Evolutionary conservation across 2,329 filamentous ascomycete genomes (phyloP).

Genomic region (Lasiodiplodia sp.): DNA sequence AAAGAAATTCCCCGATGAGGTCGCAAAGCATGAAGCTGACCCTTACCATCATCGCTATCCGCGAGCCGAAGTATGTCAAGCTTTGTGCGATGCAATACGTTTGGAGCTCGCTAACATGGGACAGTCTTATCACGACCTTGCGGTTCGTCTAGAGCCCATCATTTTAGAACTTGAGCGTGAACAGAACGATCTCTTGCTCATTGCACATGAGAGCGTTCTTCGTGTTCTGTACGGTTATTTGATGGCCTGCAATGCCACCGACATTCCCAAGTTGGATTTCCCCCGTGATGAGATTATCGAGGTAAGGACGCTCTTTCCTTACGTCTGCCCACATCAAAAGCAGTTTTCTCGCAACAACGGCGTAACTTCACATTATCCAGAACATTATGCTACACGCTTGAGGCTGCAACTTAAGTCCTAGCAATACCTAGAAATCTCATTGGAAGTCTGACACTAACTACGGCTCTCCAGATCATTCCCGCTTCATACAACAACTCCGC

Average conservation of each 20-base stretch:
- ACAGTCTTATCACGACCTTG: constrained; percentile 96
- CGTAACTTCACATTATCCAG: neutral
- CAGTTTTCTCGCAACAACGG: neutral
- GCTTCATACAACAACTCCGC: constrained; percentile 97
- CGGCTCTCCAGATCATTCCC: constrained; percentile 75
- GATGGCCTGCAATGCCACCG: constrained; percentile 96
- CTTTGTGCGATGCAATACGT: constrained; percentile 28
- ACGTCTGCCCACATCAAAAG: neutral
- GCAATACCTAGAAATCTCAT: neutral
- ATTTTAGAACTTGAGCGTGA: constrained; percentile 97
- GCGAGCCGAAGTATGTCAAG: constrained; percentile 76
- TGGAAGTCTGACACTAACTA: neutral
- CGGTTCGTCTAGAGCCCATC: constrained; percentile 96
- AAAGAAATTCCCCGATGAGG: constrained; percentile 85
- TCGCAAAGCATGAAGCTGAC: constrained; percentile 89
- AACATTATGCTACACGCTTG: neutral
- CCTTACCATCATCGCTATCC: constrained; percentile 98
- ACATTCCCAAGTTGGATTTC: constrained; percentile 92
- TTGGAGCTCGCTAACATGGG: neutral
- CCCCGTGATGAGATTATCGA: constrained; percentile 98
- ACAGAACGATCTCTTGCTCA: constrained; percentile 96
- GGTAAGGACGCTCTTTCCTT: constrained; percentile 50
- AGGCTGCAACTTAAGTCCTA: neutral
- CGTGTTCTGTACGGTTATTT: constrained; percentile 96
- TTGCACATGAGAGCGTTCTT: constrained; percentile 97